phyloP scores from a whole-genome alignment of 352 stramenopile genomes.

The Phytophthora quininea region DNA sequence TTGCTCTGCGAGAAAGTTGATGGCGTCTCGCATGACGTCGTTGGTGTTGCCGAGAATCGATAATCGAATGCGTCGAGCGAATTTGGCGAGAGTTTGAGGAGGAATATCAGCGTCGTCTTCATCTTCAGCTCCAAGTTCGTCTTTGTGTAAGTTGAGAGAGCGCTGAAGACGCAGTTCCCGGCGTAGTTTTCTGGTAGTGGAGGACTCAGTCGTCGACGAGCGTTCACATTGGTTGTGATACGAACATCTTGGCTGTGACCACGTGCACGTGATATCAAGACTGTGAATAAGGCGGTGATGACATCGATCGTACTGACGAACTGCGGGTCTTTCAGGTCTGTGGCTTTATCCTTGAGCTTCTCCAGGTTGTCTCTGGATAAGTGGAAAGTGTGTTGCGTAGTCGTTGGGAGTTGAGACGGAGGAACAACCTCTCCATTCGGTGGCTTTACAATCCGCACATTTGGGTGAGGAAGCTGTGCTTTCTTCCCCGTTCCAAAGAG shows the following conservation, averaged over 20 bases:
- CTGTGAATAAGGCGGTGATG: slow-evolving; percentile 43
- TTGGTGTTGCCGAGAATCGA: background rate
- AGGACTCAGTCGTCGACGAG: slow-evolving; percentile 37
- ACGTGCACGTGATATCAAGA: slow-evolving; percentile 49
- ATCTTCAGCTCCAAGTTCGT: background rate
- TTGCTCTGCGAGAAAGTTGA: slow-evolving; percentile 7
- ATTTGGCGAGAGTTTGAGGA: slow-evolving; percentile 1
- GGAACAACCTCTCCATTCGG: background rate
- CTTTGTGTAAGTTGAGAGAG: slow-evolving; percentile 31
- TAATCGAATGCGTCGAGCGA: slow-evolving; percentile 34
- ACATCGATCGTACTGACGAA: slow-evolving; percentile 49
- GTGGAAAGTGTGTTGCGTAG: slow-evolving; percentile 35
- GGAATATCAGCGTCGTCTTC: background rate
- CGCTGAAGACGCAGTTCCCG: slow-evolving; percentile 53
- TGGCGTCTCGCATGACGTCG: slow-evolving; percentile 5
- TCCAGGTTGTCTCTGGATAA: slow-evolving; percentile 29
- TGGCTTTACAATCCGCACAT: slow-evolving; percentile 16
- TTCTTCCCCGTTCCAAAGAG: slow-evolving; percentile 15
- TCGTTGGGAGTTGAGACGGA: slow-evolving; percentile 1
- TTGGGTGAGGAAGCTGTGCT: slow-evolving; percentile 32
- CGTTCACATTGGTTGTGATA: slow-evolving; percentile 51
- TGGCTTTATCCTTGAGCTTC: slow-evolving; percentile 26
- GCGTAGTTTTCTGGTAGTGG: slow-evolving; percentile 43
- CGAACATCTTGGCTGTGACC: slow-evolving; percentile 39
- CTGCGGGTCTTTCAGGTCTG: slow-evolving; percentile 34